A percentile compares a stretch with the other conserved stretches of the same genome.
Conservation (phyloP, 352 stramenopile species). For the Globisporangium viniferum region DNA sequence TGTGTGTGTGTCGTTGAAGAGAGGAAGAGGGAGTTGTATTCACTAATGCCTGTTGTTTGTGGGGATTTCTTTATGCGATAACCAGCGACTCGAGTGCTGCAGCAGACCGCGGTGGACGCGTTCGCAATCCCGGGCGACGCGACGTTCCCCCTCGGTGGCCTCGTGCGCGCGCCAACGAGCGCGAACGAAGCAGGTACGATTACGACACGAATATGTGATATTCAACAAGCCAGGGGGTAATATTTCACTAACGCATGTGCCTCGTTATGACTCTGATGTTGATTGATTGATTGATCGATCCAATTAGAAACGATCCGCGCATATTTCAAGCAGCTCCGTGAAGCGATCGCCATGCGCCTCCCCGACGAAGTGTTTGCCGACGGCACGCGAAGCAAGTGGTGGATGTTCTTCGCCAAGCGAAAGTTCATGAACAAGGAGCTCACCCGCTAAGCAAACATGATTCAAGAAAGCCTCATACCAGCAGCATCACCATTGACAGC, state of each 20-base stretch:
- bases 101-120: slow-evolving; percentile 77
- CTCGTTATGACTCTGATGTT: not conserved
- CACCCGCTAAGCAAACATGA: slow-evolving; percentile 31
- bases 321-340: slow-evolving; percentile 91
- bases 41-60: not conserved
- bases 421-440: slow-evolving; percentile 96
- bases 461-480: not conserved
- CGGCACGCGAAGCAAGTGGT: slow-evolving; percentile 91
- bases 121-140: slow-evolving; percentile 88
- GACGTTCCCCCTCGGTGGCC: slow-evolving; percentile 75
- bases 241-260: not conserved
- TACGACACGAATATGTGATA: not conserved
- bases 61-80: not conserved
- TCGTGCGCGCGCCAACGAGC: slow-evolving; percentile 70
- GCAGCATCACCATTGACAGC: not conserved
- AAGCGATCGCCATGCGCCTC: slow-evolving; percentile 76
- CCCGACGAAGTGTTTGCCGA: slow-evolving; percentile 85
- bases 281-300: not conserved
- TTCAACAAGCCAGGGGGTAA: not conserved
- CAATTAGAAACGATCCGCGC: slow-evolving; percentile 70
- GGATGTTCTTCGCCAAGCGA: slow-evolving; percentile 92
- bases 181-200: slow-evolving; percentile 70
- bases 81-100: slow-evolving; percentile 67
- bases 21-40: not conserved
- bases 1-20: not conserved